Evolutionary conservation across 257 asterid species (phyloP), one percentile per base, ranked within the genome.

Genomic region (Pogostemon cablin): DNA sequence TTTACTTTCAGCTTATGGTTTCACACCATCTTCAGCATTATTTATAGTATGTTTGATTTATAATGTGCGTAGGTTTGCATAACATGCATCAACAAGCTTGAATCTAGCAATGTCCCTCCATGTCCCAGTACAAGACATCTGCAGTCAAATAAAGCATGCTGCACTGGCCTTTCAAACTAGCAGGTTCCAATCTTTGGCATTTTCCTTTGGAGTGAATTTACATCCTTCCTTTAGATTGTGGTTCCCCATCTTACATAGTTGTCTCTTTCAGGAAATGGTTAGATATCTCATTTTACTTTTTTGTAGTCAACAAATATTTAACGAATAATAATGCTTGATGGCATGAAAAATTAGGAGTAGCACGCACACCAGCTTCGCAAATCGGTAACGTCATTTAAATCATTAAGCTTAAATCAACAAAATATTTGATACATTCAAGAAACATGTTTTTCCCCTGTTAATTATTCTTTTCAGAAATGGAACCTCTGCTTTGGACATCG

Each of bases 101-200:
- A 95, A 95, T 79, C 82, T 95, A 68, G 99, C 99, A 3, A 96
- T 95, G 56, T 95, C 99, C 11, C 84, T 95, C 64, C 99, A 95
- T 65, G 99, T 98, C 63, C 99, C 99, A 7, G 86, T 86, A 55
- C 99, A 95, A 82, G 96, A 88, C 3, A 86, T 95, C 62, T 98
- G 99, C 35, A 91, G 99, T 78, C 95, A 83, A 81, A 95, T 95
- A 81, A 95, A 89, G 99, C 99, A 98, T 54, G 97, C 99, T 17
- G 99, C 99, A 43, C 81, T 96, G 54, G 99, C 98, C 7, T 95
- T 95, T 78, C 99, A 95, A 82, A 76, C 77, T 62, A 77, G 53
- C 78, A 89, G 99, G 99, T 93, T 70, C 76, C 40, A 49, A 40
- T 61, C 46, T 74, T 10, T 62, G 39, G 44, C 71, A 15, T 12